Percentiles rank a stretch among this genome's conserved stretches.
Evolutionary conservation across 441 rosid species (phyloP).

Genomic region (Brassica balearica): DNA sequence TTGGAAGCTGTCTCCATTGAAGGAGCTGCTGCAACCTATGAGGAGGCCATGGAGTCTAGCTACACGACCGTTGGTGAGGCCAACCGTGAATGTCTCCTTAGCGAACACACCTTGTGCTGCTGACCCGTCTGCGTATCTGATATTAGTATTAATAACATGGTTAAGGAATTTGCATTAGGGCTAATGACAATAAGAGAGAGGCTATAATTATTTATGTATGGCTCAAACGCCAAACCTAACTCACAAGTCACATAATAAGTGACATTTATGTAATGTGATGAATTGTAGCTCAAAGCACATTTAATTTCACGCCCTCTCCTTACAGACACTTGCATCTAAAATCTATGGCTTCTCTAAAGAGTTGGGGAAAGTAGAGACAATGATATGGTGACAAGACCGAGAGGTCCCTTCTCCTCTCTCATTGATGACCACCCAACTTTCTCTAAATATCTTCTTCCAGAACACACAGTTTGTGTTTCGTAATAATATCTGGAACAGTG

Average conservation of each 20-base stretch:
- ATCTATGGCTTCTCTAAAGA: slow-evolving; percentile 31
- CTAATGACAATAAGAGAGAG: background rate
- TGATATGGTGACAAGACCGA: slow-evolving; percentile 34
- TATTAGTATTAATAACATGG: background rate
- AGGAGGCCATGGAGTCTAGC: slow-evolving; percentile 41
- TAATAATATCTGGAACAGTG: background rate
- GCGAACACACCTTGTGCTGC: slow-evolving; percentile 53
- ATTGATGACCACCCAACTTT: slow-evolving; percentile 43
- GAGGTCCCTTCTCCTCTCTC: slow-evolving; percentile 28
- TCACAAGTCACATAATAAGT: slow-evolving; percentile 51
- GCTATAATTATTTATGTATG: slow-evolving; percentile 6
- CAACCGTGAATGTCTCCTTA: slow-evolving; percentile 49
- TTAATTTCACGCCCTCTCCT: slow-evolving; percentile 24
- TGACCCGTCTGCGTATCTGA: slow-evolving; percentile 51
- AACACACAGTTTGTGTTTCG: background rate
- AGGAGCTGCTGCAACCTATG: slow-evolving; percentile 52
- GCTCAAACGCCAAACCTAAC: slow-evolving; percentile 49
- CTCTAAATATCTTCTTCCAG: slow-evolving; percentile 7
- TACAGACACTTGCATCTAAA: slow-evolving; percentile 29
- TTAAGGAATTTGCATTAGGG: background rate
- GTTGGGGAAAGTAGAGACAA: slow-evolving; percentile 20
- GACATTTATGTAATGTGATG: slow-evolving; percentile 47
- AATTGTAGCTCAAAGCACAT: slow-evolving; percentile 42
- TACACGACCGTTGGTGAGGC: slow-evolving; percentile 43
- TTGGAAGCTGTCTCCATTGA: slow-evolving; percentile 40